Base-by-base conservation (phyloP, 1,284 basidiomycete genomes). In the Puccinia coronata region DNA sequence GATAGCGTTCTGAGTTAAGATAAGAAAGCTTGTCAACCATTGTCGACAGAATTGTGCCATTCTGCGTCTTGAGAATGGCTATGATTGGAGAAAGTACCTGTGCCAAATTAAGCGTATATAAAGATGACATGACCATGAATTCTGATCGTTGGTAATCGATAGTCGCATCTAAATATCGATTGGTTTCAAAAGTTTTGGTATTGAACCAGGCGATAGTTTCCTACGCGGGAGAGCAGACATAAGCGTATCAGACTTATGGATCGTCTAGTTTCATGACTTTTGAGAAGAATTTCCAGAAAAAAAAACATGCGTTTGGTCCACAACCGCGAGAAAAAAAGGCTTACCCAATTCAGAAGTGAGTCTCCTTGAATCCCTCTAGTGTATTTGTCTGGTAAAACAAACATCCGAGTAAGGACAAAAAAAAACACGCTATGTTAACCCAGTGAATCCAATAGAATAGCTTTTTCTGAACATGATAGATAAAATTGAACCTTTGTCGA, bases 181-280 rank as follows among this genome's bases (percentile, higher is more conserved):
- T 88, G 25, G 90, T 90, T 85, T 95, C 94, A 84, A 93, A 92
- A 47, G 90, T 88, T 86, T 96, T 93, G 39, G 93, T 92, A 43
- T 90, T 90, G 86, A 94, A 94, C 86, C 93, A 93, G 85, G 93
- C 93, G 82, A 86, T 85, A 23, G 85, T 85, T 82, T 86, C 86
- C 82, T 84, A 84, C 74, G 83, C 82, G 71, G 83, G 83, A 82
- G 85, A 84, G 71, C 83, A 83, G 63, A 36, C 25, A 67, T n/a
- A 1, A n/a, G 25, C 34, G 59, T 5, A 47, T 53, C n/a, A 61
- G 8, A 75, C 12, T 31, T 0, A 14, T 36, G 18, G 61, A 28
- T 55, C 61, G 85, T 83, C 43, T 43, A 43, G 43, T 43, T 43
- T 43, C 39, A 87, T 86, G 83, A 94, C 92, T 16, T 92, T 91